These are phyloP conservation scores for Pulveroboletus ravenelii DNA, from an alignment of 768 basidiomycete genomes.

Conservation along the genomic window DNA sequence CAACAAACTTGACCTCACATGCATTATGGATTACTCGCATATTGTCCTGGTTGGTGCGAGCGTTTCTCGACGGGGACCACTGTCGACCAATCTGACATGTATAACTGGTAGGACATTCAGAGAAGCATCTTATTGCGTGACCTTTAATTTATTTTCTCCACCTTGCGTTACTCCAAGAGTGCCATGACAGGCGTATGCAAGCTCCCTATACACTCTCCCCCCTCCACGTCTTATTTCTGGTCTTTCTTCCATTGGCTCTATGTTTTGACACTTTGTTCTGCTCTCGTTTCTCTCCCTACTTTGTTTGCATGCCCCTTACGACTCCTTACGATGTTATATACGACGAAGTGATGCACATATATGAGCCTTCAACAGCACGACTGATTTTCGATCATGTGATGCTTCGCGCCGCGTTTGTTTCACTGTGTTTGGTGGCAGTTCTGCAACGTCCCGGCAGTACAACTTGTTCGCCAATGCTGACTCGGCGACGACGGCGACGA, in stretches of 20 bases:
- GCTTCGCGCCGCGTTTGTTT: slow-evolving; percentile 19
- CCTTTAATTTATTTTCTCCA: slow-evolving; percentile 17
- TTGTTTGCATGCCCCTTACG: slow-evolving; percentile 23
- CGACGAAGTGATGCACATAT: slow-evolving; percentile 22
- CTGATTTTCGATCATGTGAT: slow-evolving; percentile 25
- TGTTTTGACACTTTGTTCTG: slow-evolving; percentile 8
- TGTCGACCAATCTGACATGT: slow-evolving; percentile 13
- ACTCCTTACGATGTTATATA: slow-evolving; percentile 27
- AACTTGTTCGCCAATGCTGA: no score
- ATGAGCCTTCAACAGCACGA: background rate
- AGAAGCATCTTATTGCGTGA: slow-evolving; percentile 19
- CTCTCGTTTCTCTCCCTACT: slow-evolving; percentile 6
- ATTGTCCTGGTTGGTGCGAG: slow-evolving; percentile 19
- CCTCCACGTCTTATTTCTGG: slow-evolving; percentile 7
- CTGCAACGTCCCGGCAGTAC: background rate
- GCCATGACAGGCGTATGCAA: background rate
- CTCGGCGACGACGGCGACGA: background rate
- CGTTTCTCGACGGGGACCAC: slow-evolving; percentile 8
- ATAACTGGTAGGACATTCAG: slow-evolving; percentile 20
- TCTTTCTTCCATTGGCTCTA: slow-evolving; percentile 3
- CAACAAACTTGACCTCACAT: slow-evolving; percentile 20
- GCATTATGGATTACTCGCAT: slow-evolving; percentile 27
- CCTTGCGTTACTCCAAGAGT: slow-evolving; percentile 5
- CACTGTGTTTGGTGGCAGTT: slow-evolving; percentile 16
- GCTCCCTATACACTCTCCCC: background rate